phyloP scores from a whole-genome alignment of 192 early-diverging fungal species.

The Chytriomyces sp. region DNA sequence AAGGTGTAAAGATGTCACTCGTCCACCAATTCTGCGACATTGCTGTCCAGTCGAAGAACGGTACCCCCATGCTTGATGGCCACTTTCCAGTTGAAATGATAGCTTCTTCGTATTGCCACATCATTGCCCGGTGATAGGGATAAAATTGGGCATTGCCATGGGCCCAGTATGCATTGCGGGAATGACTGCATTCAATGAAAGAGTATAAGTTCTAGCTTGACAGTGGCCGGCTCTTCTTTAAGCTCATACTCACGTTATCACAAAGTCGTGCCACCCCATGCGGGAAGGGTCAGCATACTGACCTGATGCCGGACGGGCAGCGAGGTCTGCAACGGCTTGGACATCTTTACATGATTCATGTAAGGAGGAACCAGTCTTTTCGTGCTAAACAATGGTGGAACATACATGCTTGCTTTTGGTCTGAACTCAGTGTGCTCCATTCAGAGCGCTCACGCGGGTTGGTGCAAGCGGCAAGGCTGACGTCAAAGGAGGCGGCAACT shows the following conservation, averaged over 20 bases:
- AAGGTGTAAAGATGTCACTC: conserved; percentile 6
- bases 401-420: conserved; percentile 4
- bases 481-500: background rate
- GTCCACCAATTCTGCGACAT: conserved; percentile 28
- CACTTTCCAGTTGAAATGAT: conserved; percentile 16
- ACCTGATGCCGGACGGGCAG: background rate
- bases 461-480: background rate
- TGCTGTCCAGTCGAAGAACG: conserved; percentile 17
- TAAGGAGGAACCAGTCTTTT: too few relatives aligned
- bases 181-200: background rate
- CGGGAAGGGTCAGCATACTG: background rate
- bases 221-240: too few relatives aligned
- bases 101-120: conserved; percentile 17
- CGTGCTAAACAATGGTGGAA: background rate
- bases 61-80: conserved; percentile 19
- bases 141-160: conserved; percentile 26
- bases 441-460: conserved; percentile 2
- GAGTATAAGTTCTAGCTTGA: background rate
- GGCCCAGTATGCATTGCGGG: conserved; percentile 4
- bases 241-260: background rate
- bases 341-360: background rate
- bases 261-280: conserved; percentile 20
- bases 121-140: conserved; percentile 28
- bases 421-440: background rate
- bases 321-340: background rate